Evolutionary conservation across 805 yeast species (phyloP).

Genomic region (Zygoascus flipseniorum): DNA sequence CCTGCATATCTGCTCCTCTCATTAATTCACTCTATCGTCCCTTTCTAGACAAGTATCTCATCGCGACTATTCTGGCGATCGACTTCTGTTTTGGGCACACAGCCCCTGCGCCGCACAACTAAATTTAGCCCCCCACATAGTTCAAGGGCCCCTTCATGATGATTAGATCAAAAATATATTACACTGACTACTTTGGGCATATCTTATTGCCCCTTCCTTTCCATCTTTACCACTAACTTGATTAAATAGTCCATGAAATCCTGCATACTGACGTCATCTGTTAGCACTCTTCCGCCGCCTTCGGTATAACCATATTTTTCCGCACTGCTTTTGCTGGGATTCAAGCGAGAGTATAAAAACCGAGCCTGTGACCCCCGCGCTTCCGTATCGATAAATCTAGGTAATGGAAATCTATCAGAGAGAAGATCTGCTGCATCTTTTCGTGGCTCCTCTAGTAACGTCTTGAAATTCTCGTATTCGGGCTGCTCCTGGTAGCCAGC

Average conservation of each 20-base stretch:
- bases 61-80: neutral
- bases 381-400: slow-evolving; percentile 89
- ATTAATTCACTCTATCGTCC: no score
- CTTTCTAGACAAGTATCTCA: no score
- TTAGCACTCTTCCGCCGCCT: slow-evolving; percentile 67
- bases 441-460: slow-evolving; percentile 73
- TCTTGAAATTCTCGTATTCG: slow-evolving; percentile 75
- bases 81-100: neutral
- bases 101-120: neutral
- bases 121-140: no score
- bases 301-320: slow-evolving; percentile 21
- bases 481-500: slow-evolving; percentile 82
- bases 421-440: slow-evolving; percentile 83
- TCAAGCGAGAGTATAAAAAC: slow-evolving; percentile 80
- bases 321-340: slow-evolving; percentile 65
- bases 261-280: slow-evolving; percentile 88
- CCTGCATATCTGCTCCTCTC: no score
- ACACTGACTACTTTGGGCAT: neutral
- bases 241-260: slow-evolving; percentile 87
- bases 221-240: slow-evolving; percentile 55
- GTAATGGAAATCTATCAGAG: slow-evolving; percentile 87
- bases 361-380: slow-evolving; percentile 96
- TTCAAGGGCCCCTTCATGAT: no score
- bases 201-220: slow-evolving; percentile 2
- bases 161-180: neutral